phyloP scores from a whole-genome alignment of 1,284 basidiomycete species.

The Sanghuangporus weigelae region DNA sequence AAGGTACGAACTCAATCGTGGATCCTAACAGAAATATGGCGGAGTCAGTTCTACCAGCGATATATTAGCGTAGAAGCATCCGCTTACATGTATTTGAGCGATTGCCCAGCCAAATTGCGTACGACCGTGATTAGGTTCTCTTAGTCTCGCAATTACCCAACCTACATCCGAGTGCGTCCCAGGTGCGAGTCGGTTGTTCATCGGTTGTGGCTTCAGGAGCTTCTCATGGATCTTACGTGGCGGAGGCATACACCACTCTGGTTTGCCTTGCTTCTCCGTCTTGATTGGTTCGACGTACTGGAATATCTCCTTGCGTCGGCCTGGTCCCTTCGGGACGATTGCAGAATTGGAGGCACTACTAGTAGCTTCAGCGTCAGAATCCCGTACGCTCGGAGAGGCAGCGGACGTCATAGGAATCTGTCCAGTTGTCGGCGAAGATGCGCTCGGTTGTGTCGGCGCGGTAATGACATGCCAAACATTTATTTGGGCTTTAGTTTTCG shows the following conservation, averaged over 20 bases:
- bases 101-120: slow-evolving; percentile 7
- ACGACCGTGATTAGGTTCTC: slow-evolving; percentile 3
- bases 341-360: neutral
- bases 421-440: too few relatives aligned
- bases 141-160: slow-evolving; percentile 10
- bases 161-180: slow-evolving; percentile 10
- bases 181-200: neutral
- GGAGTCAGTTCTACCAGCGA: neutral
- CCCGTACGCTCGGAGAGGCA: neutral
- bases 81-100: slow-evolving; percentile 8
- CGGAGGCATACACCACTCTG: neutral
- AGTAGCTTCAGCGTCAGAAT: neutral
- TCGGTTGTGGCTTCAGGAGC: neutral
- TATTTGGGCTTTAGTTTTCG: neutral
- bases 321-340: neutral
- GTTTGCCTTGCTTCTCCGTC: neutral
- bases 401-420: neutral
- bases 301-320: slow-evolving; percentile 1
- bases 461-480: slow-evolving; percentile 5
- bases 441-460: neutral
- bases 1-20: neutral
- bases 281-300: neutral
- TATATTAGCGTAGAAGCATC: neutral
- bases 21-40: slow-evolving; percentile 5
- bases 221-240: neutral